Percentiles rank a stretch among this genome's conserved stretches.
Evolutionary conservation across 495 filamentous ascomycete genomes (phyloP).

Genomic region (Penicillium pancosmium): DNA sequence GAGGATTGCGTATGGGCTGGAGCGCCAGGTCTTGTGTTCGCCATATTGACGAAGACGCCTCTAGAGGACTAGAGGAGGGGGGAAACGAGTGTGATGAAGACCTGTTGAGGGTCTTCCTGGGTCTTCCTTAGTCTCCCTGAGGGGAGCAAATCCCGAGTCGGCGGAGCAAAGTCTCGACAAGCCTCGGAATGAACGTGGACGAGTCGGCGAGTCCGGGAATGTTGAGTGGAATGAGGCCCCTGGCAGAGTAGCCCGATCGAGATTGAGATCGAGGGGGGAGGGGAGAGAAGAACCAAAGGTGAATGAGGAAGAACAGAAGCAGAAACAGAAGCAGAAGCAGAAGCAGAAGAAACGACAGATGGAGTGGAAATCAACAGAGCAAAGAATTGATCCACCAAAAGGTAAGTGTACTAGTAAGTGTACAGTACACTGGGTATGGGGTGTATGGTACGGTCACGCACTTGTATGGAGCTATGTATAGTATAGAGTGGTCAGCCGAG

Average conservation of each 20-base stretch:
- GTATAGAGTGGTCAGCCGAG: not conserved
- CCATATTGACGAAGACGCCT: slow-evolving; percentile 33
- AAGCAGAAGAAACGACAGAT: not conserved
- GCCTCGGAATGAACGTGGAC: slow-evolving; percentile 29
- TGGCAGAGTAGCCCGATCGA: too few species aligned
- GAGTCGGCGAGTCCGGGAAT: slow-evolving; percentile 23
- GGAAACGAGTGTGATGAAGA: slow-evolving; percentile 25
- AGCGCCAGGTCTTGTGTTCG: slow-evolving; percentile 34
- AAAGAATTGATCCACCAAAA: not conserved
- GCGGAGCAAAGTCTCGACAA: slow-evolving; percentile 15
- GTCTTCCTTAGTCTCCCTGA: not conserved
- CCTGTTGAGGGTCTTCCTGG: slow-evolving; percentile 4
- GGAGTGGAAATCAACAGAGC: not conserved
- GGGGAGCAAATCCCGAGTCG: slow-evolving; percentile 6
- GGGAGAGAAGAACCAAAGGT: not conserved
- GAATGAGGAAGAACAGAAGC: not conserved
- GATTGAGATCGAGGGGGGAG: not conserved
- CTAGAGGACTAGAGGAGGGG: not conserved
- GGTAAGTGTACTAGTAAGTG: too few species aligned
- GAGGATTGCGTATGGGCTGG: slow-evolving; percentile 85
- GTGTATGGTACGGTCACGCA: not conserved
- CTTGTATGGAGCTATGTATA: slow-evolving; percentile 4
- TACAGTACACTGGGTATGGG: too few species aligned
- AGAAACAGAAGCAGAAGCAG: not conserved
- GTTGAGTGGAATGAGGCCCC: slow-evolving; percentile 24